Percentiles rank a stretch among this genome's conserved stretches.
phyloP scores from a whole-genome alignment of 169 alveolate species.

The Eimeria praecox region DNA sequence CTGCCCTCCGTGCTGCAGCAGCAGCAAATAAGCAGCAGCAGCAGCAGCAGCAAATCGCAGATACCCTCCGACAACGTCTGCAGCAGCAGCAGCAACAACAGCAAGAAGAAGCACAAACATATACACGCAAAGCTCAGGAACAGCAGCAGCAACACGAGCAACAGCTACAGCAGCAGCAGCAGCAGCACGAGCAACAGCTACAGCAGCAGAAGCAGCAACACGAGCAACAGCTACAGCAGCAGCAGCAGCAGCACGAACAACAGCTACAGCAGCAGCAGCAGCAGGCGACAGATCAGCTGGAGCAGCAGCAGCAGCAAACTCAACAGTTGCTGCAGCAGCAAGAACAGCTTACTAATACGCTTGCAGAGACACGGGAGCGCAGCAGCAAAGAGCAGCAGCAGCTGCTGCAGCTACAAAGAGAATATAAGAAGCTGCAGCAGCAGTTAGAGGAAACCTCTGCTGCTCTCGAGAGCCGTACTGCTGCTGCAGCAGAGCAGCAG shows the following conservation, averaged over 20 bases:
- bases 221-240: slow-evolving; percentile 52
- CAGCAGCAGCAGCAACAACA: slow-evolving; percentile 66
- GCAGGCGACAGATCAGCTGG: not conserved
- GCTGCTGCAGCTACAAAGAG: slow-evolving; percentile 55
- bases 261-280: slow-evolving; percentile 57
- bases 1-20: slow-evolving; percentile 36
- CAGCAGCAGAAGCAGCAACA: slow-evolving; percentile 47
- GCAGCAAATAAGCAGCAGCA: slow-evolving; percentile 29
- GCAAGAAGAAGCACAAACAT: no score
- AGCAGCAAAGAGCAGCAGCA: slow-evolving; percentile 75
- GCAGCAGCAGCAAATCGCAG: slow-evolving; percentile 59
- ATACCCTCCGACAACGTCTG: slow-evolving; percentile 13
- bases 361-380: slow-evolving; percentile 38
- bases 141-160: slow-evolving; percentile 67
- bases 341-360: slow-evolving; percentile 20
- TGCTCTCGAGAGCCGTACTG: slow-evolving; percentile 19
- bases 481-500: slow-evolving; percentile 43
- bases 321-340: slow-evolving; percentile 43
- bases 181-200: not conserved
- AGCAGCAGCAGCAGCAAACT: slow-evolving; percentile 34
- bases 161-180: slow-evolving; percentile 57
- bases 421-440: slow-evolving; percentile 52
- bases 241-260: slow-evolving; percentile 64
- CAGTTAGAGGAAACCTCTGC: slow-evolving; percentile 24
- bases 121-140: no score